Evolutionary conservation across 495 filamentous ascomycete species (phyloP), one percentile per base, ranked within the genome.

Genomic region (Annulohypoxylon nitens): DNA sequence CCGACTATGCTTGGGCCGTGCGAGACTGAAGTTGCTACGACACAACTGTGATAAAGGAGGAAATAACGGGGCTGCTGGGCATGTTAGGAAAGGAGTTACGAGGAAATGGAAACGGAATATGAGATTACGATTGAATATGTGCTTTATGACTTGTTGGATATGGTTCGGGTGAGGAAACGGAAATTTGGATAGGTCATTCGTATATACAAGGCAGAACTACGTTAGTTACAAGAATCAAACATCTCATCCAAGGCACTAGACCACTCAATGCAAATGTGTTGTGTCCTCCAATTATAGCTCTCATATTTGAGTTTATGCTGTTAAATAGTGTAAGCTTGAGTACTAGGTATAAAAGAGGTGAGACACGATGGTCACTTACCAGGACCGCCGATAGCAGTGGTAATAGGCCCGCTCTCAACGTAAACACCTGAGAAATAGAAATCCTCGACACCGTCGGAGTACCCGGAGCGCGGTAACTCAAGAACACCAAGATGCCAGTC

Each of bases 401-500:
- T 93, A 59, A 93, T 81, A 0, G 83, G 70, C 1, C 87, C 90
- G 43, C 81, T 85, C 84, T 94, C 91, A 64, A 93, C 84, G 66
- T 90, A 93, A 18, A 93, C 87, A 20, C 91, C 92, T 20, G 87
- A 90, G 81, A 91, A 93, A 76, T 87, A 93, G 85, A 88, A 92
- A 76, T 93, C 90, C 84, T 93, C 84, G 36, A 74, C 81, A 6
- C 79, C 78, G 61, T 88, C 86, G 23, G 83, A 75, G 50, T 83
- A 83, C 14, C 87, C 86, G 11, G 82, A 83, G 64, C 88, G 84
- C 16, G 90, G 88, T 50, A 93, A 84, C 69, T 92, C 86, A 41
- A 93, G 82, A 59, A 92, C 85, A 50, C 92, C 92, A 9, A 94
- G 78, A 79, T 94, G 91, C 91, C 90, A 94, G 77, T 93, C 91